A percentile compares a stretch with the other conserved stretches of the same genome.
Evolutionary conservation across 306 rosid species (phyloP).

Genomic region (Casuarina glauca): DNA sequence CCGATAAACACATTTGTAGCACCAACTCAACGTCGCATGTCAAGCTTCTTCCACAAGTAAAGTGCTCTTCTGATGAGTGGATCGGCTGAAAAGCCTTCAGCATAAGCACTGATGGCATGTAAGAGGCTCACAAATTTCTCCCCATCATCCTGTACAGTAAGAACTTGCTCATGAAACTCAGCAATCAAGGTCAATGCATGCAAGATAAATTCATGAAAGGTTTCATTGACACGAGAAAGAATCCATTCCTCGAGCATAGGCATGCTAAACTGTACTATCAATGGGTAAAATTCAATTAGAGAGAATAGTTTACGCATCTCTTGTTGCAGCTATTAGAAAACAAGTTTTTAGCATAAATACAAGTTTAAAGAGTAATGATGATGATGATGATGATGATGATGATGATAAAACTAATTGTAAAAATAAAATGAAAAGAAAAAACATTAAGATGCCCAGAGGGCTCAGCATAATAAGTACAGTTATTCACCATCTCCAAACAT

Average conservation of each 20-base stretch:
- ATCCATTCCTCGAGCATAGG: background rate
- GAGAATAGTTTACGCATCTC: background rate
- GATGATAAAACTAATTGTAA: background rate
- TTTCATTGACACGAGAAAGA: background rate
- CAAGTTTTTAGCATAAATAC: background rate
- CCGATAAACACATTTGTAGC: background rate
- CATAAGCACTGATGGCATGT: slow-evolving; percentile 85
- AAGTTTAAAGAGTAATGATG: too few species aligned
- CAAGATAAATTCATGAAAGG: background rate
- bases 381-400: background rate
- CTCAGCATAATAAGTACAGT: background rate
- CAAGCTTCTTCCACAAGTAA: slow-evolving; percentile 50
- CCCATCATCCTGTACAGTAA: slow-evolving; percentile 66
- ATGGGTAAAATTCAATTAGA: background rate
- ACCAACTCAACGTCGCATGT: slow-evolving; percentile 4
- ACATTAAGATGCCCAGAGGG: background rate
- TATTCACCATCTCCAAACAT: background rate
- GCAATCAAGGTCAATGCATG: background rate
- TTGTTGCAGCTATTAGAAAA: too few species aligned
- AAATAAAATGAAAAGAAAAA: background rate
- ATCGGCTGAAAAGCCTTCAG: slow-evolving; percentile 89
- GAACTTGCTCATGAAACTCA: background rate
- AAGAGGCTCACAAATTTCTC: slow-evolving; percentile 55
- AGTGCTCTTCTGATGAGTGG: slow-evolving; percentile 66
- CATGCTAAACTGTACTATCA: background rate